phyloP scores from a whole-genome alignment of 2,329 filamentous ascomycete genomes.

The Cladosporium colombiae region DNA sequence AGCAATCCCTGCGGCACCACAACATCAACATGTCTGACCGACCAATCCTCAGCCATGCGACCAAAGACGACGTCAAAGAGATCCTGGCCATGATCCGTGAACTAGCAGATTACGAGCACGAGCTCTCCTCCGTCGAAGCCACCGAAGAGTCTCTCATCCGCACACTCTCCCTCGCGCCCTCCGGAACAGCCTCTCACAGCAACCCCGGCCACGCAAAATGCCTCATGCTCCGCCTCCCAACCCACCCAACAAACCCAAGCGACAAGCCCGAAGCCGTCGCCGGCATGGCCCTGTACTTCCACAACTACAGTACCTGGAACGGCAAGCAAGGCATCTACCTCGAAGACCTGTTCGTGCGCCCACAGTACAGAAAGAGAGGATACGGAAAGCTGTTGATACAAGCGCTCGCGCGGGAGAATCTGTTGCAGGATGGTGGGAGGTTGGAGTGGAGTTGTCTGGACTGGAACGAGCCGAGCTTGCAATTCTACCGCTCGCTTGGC shows the following conservation, averaged over 20 bases:
- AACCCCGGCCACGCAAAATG: conserved; percentile 70
- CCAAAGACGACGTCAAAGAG: conserved; percentile 67
- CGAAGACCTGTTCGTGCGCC: conserved; percentile 85
- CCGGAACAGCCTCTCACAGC: conserved; percentile 23
- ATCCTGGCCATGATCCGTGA: conserved; percentile 82
- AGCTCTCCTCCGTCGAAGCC: conserved; percentile 71
- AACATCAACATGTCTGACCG: neutral
- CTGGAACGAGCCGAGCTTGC: conserved; percentile 89
- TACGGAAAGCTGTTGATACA: conserved; percentile 77
- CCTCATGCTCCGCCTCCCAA: conserved; percentile 57
- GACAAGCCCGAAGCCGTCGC: conserved; percentile 49
- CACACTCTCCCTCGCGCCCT: conserved; percentile 75
- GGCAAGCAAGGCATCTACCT: conserved; percentile 86
- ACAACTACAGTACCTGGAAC: conserved; percentile 94
- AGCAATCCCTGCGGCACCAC: neutral
- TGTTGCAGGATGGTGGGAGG: conserved; percentile 69
- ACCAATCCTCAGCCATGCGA: conserved; percentile 17
- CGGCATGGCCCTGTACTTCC: conserved; percentile 88
- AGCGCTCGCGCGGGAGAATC: conserved; percentile 75
- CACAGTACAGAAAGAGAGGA: conserved; percentile 69
- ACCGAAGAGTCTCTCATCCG: conserved; percentile 70
- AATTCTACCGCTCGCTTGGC: conserved; percentile 71
- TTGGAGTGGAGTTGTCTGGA: conserved; percentile 90
- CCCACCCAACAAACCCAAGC: conserved; percentile 44
- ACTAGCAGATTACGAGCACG: conserved; percentile 85